These are phyloP conservation scores for Lasiosphaeriaceae sp. DNA, from an alignment of 495 filamentous ascomycete genomes.

Conservation along the genomic window DNA sequence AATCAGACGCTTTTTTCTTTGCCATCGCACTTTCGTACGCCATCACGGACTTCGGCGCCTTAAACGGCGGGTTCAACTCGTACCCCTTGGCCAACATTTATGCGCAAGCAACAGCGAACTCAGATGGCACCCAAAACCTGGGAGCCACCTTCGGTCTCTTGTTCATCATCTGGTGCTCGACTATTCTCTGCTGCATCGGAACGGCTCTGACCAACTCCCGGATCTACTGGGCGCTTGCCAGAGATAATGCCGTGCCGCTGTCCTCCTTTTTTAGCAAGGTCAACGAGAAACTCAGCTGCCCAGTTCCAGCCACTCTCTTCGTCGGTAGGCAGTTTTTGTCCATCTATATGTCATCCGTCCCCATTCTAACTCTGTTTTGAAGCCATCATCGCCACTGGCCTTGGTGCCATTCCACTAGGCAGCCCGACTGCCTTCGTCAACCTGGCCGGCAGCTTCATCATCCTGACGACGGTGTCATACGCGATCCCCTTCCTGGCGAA, in stretches of 20 bases:
- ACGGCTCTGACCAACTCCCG: conserved; percentile 73
- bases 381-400: conserved; percentile 53
- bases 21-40: conserved; percentile 70
- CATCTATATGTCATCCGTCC: too few relatives aligned
- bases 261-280: conserved; percentile 44
- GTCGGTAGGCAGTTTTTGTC: conserved; percentile 39
- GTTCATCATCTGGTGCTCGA: conserved; percentile 63
- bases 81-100: conserved; percentile 82
- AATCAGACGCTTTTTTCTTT: conserved; percentile 61
- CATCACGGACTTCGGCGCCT: conserved; percentile 58
- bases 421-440: conserved; percentile 70
- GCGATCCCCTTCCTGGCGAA: conserved; percentile 73
- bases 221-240: conserved; percentile 79
- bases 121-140: conserved; percentile 24
- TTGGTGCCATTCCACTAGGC: conserved; percentile 74
- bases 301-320: conserved; percentile 64
- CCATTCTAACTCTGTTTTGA: neutral
- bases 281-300: conserved; percentile 53
- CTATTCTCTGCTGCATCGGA: conserved; percentile 59
- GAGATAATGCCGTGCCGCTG: conserved; percentile 64
- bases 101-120: conserved; percentile 63
- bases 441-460: conserved; percentile 70
- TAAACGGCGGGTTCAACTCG: conserved; percentile 52
- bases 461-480: conserved; percentile 70
- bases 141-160: conserved; percentile 63